A percentile compares a stretch with the other conserved stretches of the same genome.
phyloP scores from a whole-genome alignment of 371 early-diverging fungal genomes.

The Circinella umbellata region DNA sequence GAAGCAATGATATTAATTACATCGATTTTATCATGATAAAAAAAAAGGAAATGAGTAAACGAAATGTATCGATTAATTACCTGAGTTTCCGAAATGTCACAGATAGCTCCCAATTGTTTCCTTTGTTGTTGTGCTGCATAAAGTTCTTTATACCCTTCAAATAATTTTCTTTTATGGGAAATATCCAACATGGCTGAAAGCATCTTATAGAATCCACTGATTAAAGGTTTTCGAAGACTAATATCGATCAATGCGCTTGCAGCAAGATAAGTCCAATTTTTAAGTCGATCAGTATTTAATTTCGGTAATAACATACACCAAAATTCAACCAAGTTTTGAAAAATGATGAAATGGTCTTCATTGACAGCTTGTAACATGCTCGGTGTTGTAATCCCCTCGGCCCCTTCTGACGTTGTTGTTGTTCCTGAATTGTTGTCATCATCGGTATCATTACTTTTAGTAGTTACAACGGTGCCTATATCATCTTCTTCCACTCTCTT shows the following conservation, averaged over 20 bases:
- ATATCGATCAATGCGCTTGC: conserved; percentile 57
- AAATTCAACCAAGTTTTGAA: conserved; percentile 74
- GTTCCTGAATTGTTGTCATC: conserved; percentile 3
- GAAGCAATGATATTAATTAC: too few species aligned
- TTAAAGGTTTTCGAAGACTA: conserved; percentile 62
- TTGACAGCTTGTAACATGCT: conserved; percentile 55
- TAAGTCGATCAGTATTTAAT: conserved; percentile 46
- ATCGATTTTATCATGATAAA: too few species aligned
- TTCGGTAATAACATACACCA: conserved; percentile 62
- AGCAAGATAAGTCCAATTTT: conserved; percentile 65
- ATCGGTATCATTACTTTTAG: not conserved
- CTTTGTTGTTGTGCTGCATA: conserved; percentile 4
- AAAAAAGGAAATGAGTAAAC: not conserved
- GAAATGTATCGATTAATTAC: not conserved
- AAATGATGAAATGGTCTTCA: conserved; percentile 69
- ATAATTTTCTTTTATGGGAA: conserved; percentile 45
- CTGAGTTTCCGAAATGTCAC: conserved; percentile 9
- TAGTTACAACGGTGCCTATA: too few species aligned
- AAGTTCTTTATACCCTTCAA: conserved; percentile 30
- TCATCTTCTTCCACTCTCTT: conserved; percentile 5
- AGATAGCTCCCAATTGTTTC: not conserved
- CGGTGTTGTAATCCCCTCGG: conserved; percentile 1
- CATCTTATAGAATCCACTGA: conserved; percentile 80
- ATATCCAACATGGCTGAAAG: conserved; percentile 56
- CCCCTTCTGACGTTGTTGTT: not conserved